Evolutionary conservation across 768 basidiomycete genomes (phyloP).

Genomic region (Trametopsis cervina): DNA sequence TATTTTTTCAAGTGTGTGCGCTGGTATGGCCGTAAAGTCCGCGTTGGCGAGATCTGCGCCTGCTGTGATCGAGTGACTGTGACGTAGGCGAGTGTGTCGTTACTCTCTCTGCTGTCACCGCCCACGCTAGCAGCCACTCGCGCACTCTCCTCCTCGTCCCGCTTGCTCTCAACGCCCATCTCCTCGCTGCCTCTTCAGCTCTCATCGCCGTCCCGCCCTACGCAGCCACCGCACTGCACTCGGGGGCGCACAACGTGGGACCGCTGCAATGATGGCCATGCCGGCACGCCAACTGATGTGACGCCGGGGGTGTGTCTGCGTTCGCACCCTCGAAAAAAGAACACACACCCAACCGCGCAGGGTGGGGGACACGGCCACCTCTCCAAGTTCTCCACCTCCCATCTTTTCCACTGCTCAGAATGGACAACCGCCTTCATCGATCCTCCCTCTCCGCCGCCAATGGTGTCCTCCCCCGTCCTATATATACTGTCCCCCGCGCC

Average conservation of each 20-base stretch:
- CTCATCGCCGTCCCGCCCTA: not conserved
- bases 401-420: not conserved
- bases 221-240: too few relatives aligned
- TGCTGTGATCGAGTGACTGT: too few relatives aligned
- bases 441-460: not conserved
- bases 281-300: constrained; percentile 5
- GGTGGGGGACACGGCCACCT: too few relatives aligned
- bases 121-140: not conserved
- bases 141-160: too few relatives aligned
- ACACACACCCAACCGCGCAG: not conserved
- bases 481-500: not conserved
- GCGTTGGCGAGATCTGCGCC: too few relatives aligned
- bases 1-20: too few relatives aligned
- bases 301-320: constrained; percentile 1
- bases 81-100: too few relatives aligned
- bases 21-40: too few relatives aligned
- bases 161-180: not conserved
- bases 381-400: not conserved
- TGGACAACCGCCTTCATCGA: not conserved
- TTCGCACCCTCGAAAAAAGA: not conserved
- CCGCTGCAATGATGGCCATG: too few relatives aligned
- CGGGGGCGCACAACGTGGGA: too few relatives aligned
- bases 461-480: not conserved
- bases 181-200: not conserved
- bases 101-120: not conserved